phyloP scores from a whole-genome alignment of 129 eudicot species.

The Artemisia annua region DNA sequence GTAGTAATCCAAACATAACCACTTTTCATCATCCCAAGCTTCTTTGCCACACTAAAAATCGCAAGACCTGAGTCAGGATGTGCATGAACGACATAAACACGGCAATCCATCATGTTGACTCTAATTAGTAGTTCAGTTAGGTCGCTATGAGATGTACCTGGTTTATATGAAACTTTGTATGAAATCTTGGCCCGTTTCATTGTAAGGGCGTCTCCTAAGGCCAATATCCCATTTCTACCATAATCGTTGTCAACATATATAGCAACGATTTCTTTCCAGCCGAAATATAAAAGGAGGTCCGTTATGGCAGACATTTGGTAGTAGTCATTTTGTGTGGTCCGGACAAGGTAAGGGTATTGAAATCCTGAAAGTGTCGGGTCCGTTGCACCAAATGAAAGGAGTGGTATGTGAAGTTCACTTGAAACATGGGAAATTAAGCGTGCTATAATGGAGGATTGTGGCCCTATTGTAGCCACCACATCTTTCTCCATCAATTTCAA shows the following conservation, averaged over 20 bases:
- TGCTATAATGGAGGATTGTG: slow-evolving; percentile 84
- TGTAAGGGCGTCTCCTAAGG: slow-evolving; percentile 69
- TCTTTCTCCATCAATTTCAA: slow-evolving; percentile 72
- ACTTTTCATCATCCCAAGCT: slow-evolving; percentile 62
- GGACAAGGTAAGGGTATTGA: slow-evolving; percentile 69
- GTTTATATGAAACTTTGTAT: slow-evolving; percentile 61
- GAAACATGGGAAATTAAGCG: slow-evolving; percentile 56
- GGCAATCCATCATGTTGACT: slow-evolving; percentile 66
- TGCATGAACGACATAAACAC: slow-evolving; percentile 82
- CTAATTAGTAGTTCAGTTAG: slow-evolving; percentile 48
- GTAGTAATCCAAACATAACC: slow-evolving; percentile 89
- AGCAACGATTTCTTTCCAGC: slow-evolving; percentile 72
- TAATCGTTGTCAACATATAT: slow-evolving; percentile 74
- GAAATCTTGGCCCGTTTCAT: slow-evolving; percentile 60
- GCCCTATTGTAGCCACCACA: slow-evolving; percentile 74
- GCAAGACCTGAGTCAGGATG: slow-evolving; percentile 73
- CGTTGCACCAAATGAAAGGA: slow-evolving; percentile 73
- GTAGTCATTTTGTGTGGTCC: slow-evolving; percentile 61
- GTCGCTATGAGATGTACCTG: slow-evolving; percentile 45
- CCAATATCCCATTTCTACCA: slow-evolving; percentile 73
- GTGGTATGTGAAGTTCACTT: slow-evolving; percentile 73
- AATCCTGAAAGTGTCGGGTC: slow-evolving; percentile 74
- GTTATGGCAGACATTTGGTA: slow-evolving; percentile 79
- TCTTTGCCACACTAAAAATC: slow-evolving; percentile 52
- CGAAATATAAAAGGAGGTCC: slow-evolving; percentile 53